These are phyloP conservation scores for Cryptomeria japonica DNA, from an alignment of 75 land plant genomes.

Conservation along the genomic window DNA sequence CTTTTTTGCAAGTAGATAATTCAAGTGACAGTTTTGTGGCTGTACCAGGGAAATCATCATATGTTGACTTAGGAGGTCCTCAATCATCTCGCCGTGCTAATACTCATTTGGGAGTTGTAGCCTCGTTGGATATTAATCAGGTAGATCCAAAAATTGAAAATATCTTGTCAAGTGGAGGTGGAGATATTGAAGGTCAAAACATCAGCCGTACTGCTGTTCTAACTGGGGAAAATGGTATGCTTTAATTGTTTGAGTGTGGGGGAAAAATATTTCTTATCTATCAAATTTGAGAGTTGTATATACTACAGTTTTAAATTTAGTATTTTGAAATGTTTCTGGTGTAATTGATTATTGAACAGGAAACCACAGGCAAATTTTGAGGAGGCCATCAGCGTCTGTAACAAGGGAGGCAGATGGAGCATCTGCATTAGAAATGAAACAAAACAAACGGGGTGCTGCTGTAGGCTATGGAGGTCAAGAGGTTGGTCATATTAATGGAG, in stretches of 20 bases:
- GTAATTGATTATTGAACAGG: slow-evolving; percentile 3
- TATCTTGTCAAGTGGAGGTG: slow-evolving; percentile 18
- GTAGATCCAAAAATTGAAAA: slow-evolving; percentile 26
- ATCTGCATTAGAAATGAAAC: neutral
- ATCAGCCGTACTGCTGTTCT: slow-evolving; percentile 15
- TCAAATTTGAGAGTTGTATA: neutral
- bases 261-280: neutral
- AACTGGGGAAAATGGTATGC: slow-evolving; percentile 27
- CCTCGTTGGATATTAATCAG: slow-evolving; percentile 1
- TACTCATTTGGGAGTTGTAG: neutral
- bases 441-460: slow-evolving; percentile 16
- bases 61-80: slow-evolving; percentile 10
- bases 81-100: slow-evolving; percentile 17
- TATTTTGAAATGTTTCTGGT: neutral
- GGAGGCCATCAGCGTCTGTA: slow-evolving; percentile 14
- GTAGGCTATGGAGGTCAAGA: slow-evolving; percentile 22
- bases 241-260: neutral
- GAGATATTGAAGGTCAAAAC: slow-evolving; percentile 25
- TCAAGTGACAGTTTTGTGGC: neutral
- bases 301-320: neutral
- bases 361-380: slow-evolving; percentile 17
- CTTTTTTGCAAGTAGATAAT: slow-evolving; percentile 1
- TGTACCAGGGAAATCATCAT: slow-evolving; percentile 16
- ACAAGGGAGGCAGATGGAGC: slow-evolving; percentile 18
- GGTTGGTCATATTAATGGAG: slow-evolving; percentile 10